Evolutionary conservation across 2,329 filamentous ascomycete genomes (phyloP), one percentile per base, ranked within the genome.

Genomic region (Alternaria ethzedia): DNA sequence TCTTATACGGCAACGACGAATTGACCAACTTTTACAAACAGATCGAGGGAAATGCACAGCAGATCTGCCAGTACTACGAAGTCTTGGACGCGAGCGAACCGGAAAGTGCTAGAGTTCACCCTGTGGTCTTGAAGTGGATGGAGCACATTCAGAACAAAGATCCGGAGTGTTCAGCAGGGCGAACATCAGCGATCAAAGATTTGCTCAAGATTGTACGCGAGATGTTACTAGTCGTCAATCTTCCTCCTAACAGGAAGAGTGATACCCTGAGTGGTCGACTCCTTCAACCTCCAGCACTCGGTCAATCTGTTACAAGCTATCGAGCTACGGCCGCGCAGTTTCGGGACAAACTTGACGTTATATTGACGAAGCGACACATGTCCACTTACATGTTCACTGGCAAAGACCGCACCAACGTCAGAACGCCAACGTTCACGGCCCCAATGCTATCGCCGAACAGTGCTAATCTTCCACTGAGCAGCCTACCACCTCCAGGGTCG

Each of bases 1-100:
- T 75, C 0, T 25, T 75, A 0, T 69, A 72, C 26, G 74, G 74
- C 1, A 54, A 63, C 1, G 45, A 69, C 2, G 54, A 56, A 3
- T 23, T 63, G 3, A 28, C 21, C 7, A 30, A 58, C 6, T 59
- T 66, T 46, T 57, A 62, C 46, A 54, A 45, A 20, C 51, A 54
- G 36, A 25, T 57, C 12, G 32, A 62, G 30, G 36, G 21, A 5
- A 30, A 47, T 13, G 6, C 45, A 5, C 57, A 54, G 5, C 55
- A 59, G 17, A 47, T 41, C 28, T 57, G 54, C 17, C 65, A 60
- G 28, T 64, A 61, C 13, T 66, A 54, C 30, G 45, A 64, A 32
- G 23, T 49, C 5, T 26, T 32, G 46, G 28, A 54, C 2, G 12
- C 13, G 21, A 30, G 15, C 10, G 51, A 25, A 20, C 17, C 17